Evolutionary conservation across 495 filamentous ascomycete species (phyloP).

Genomic region (Oidiodendron maius): DNA sequence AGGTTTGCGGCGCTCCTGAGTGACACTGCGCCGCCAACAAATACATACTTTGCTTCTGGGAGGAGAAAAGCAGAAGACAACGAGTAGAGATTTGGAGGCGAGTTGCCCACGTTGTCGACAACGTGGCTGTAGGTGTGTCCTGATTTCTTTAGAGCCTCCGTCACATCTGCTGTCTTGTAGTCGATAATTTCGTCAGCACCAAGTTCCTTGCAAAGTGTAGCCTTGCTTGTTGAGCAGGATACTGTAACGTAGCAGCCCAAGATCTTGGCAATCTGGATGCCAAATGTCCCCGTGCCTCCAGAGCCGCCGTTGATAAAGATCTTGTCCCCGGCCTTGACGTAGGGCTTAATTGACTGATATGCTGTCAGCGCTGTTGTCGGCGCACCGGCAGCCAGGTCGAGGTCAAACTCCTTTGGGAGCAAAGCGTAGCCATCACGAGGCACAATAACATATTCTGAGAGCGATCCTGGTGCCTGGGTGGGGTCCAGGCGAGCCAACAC

Average conservation of each 20-base stretch:
- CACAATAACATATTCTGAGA: conserved; percentile 46
- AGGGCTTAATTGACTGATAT: conserved; percentile 50
- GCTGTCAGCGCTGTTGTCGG: conserved; percentile 53
- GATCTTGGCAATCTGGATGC: conserved; percentile 61
- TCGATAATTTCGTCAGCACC: conserved; percentile 68
- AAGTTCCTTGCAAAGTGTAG: conserved; percentile 47
- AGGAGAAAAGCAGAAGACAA: conserved; percentile 49
- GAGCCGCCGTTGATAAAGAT: conserved; percentile 66
- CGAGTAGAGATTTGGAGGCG: conserved; percentile 45
- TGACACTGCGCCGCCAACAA: conserved; percentile 39
- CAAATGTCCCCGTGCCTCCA: conserved; percentile 56
- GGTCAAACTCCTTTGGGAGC: conserved; percentile 45
- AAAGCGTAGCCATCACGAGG: conserved; percentile 20
- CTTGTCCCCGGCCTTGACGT: conserved; percentile 45
- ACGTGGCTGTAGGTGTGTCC: conserved; percentile 49
- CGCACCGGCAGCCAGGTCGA: conserved; percentile 44
- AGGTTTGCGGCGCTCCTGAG: not conserved
- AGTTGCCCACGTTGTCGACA: conserved; percentile 59
- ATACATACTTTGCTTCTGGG: conserved; percentile 46
- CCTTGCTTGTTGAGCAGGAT: conserved; percentile 54
- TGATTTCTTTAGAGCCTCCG: conserved; percentile 37
- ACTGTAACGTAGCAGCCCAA: conserved; percentile 58
- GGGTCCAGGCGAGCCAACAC: conserved; percentile 42
- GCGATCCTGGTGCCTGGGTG: conserved; percentile 40
- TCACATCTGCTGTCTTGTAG: conserved; percentile 52